Conservation (phyloP, 1,139 yeast genomes). For the Blastobotrys apis region DNA sequence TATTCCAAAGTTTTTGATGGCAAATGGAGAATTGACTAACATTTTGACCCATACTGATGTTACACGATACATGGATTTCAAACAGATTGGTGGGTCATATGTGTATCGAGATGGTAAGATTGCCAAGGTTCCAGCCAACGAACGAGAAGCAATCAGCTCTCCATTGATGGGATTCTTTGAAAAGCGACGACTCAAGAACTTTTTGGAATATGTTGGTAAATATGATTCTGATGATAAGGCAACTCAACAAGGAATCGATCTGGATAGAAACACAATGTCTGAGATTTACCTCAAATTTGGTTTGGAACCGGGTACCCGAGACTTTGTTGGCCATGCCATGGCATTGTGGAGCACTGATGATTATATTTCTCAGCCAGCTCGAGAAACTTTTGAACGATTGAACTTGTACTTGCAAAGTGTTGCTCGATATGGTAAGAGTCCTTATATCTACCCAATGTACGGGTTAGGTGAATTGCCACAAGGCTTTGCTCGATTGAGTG, state of each 20-base stretch:
- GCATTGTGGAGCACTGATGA: slow-evolving; percentile 95
- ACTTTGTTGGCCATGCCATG: slow-evolving; percentile 98
- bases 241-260: slow-evolving; percentile 79
- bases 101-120: slow-evolving; percentile 88
- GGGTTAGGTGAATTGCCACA: slow-evolving; percentile 98
- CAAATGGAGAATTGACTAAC: slow-evolving; percentile 95
- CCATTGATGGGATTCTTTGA: slow-evolving; percentile 95
- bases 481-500: slow-evolving; percentile 95
- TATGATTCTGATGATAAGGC: slow-evolving; percentile 73
- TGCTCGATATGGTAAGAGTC: slow-evolving; percentile 93
- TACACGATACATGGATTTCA: slow-evolving; percentile 91
- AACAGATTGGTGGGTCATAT: slow-evolving; percentile 90
- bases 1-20: slow-evolving; percentile 96
- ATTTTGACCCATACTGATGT: slow-evolving; percentile 94
- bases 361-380: slow-evolving; percentile 81
- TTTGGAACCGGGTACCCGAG: slow-evolving; percentile 87
- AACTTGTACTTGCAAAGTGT: slow-evolving; percentile 84
- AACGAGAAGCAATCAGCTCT: slow-evolving; percentile 84
- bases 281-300: slow-evolving; percentile 88
- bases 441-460: slow-evolving; percentile 91
- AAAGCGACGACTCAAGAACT: slow-evolving; percentile 90
- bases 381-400: slow-evolving; percentile 87
- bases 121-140: slow-evolving; percentile 93
- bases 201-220: slow-evolving; percentile 79
- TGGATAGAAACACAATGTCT: slow-evolving; percentile 88